Conservation (phyloP, 805 yeast species). For the Yarrowia divulgata region DNA sequence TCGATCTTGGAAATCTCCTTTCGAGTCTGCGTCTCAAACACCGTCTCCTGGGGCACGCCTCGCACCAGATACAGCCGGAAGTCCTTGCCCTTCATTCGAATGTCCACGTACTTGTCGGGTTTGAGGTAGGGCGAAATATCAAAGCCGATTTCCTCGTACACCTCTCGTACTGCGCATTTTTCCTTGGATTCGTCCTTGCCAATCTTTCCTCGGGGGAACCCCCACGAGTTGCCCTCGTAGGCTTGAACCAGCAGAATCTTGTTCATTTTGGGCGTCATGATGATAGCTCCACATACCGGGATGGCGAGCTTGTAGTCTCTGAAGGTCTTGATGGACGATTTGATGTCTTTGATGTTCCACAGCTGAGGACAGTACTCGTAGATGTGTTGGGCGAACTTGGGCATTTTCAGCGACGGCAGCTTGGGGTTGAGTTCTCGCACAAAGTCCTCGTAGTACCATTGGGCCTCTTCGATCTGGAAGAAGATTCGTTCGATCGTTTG, state of each 20-base stretch:
- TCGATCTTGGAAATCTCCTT: conserved; percentile 85
- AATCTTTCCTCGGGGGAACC: conserved; percentile 96
- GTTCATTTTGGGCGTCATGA: conserved; percentile 72
- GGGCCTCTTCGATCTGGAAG: conserved; percentile 97
- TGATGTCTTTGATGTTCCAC: conserved; percentile 48
- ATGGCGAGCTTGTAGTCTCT: conserved; percentile 85
- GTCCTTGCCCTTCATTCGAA: conserved; percentile 82
- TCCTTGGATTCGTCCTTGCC: conserved; percentile 90
- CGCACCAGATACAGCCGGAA: conserved; percentile 79
- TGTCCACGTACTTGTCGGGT: conserved; percentile 77
- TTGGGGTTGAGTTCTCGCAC: conserved; percentile 72
- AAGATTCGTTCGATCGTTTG: conserved; percentile 80
- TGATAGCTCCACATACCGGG: conserved; percentile 96
- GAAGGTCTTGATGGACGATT: conserved; percentile 76
- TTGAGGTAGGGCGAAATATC: conserved; percentile 74
- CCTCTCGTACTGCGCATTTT: conserved; percentile 90
- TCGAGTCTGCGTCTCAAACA: conserved; percentile 82
- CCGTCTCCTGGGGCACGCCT: conserved; percentile 76
- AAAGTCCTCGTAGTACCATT: conserved; percentile 94
- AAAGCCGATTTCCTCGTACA: conserved; percentile 91
- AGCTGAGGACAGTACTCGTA: conserved; percentile 76
- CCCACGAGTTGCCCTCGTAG: conserved; percentile 79
- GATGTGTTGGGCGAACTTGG: conserved; percentile 71
- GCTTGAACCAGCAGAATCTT: conserved; percentile 85
- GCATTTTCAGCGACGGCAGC: conserved; percentile 79